Conservation (phyloP, 768 basidiomycete species). For the Megacollybia marginata region DNA sequence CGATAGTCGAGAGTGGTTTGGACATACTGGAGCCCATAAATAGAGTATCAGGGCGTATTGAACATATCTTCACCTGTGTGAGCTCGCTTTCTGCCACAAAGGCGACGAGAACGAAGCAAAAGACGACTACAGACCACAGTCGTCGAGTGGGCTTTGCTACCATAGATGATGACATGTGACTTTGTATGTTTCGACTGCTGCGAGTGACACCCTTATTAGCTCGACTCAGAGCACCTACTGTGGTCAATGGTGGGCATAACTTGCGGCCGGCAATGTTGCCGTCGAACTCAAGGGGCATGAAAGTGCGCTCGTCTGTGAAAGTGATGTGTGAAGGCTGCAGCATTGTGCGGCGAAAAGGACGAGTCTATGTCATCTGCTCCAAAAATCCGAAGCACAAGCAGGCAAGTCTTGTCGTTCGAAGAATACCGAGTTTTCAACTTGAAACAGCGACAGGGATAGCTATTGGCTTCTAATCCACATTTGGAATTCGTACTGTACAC, state of each 20-base stretch:
- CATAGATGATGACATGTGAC: too few species aligned
- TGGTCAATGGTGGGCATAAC: too few species aligned
- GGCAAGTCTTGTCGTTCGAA: constrained; percentile 38
- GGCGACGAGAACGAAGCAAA: constrained; percentile 58
- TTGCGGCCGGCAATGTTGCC: too few species aligned
- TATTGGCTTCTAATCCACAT: constrained; percentile 71
- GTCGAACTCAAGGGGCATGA: constrained; percentile 65
- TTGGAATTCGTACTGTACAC: constrained; percentile 84
- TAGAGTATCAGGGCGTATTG: not conserved
- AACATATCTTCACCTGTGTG: constrained; percentile 47
- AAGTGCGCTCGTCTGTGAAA: constrained; percentile 93
- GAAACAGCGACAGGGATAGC: constrained; percentile 58
- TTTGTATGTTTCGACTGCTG: too few species aligned
- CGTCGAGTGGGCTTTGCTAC: too few species aligned
- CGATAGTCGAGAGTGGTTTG: constrained; percentile 70
- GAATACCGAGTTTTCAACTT: not conserved
- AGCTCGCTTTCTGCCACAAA: constrained; percentile 76
- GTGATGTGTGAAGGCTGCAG: constrained; percentile 91
- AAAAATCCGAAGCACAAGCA: constrained; percentile 98
- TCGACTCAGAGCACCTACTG: too few species aligned
- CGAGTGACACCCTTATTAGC: too few species aligned
- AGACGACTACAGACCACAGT: constrained; percentile 25
- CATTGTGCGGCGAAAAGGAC: constrained; percentile 82
- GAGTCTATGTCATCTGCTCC: constrained; percentile 86
- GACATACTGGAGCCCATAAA: constrained; percentile 49